These are phyloP conservation scores for Astrothelium macrocarpum DNA, from an alignment of 495 filamentous ascomycete species.

Conservation along the genomic window DNA sequence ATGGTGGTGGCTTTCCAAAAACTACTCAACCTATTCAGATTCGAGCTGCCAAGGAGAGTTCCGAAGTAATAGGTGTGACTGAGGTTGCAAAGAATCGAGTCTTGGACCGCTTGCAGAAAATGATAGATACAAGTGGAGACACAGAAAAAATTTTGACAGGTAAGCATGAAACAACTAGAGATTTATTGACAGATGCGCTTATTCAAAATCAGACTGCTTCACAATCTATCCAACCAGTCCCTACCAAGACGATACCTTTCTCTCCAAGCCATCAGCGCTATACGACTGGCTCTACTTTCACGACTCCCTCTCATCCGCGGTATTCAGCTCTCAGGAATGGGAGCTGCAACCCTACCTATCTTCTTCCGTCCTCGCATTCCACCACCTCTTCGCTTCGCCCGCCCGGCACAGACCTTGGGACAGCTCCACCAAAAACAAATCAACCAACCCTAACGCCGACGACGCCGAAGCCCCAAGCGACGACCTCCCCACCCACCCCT, in stretches of 20 bases:
- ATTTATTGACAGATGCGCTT: background rate
- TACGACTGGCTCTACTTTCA: slow-evolving; percentile 96
- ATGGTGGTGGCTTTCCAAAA: slow-evolving; percentile 77
- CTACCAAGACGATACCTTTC: slow-evolving; percentile 84
- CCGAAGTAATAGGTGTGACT: slow-evolving; percentile 47
- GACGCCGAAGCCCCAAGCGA: slow-evolving; percentile 20
- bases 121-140: slow-evolving; percentile 84
- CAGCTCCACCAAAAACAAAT: slow-evolving; percentile 21
- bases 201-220: slow-evolving; percentile 51
- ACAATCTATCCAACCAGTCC: slow-evolving; percentile 71
- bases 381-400: slow-evolving; percentile 73
- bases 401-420: slow-evolving; percentile 29
- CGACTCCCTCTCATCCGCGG: slow-evolving; percentile 63
- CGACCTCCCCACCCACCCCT: slow-evolving; percentile 52
- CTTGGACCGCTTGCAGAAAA: slow-evolving; percentile 70
- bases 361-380: slow-evolving; percentile 78
- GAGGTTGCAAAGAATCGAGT: slow-evolving; percentile 67
- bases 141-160: slow-evolving; percentile 73
- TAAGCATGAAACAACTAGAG: slow-evolving; percentile 14
- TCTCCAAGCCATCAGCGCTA: slow-evolving; percentile 75
- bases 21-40: background rate
- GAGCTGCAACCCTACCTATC: slow-evolving; percentile 78
- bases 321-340: slow-evolving; percentile 75
- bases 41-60: slow-evolving; percentile 21
- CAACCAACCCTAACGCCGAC: background rate